Evolutionary conservation across 352 stramenopile species (phyloP).

Genomic region (Phytophthora meadii): DNA sequence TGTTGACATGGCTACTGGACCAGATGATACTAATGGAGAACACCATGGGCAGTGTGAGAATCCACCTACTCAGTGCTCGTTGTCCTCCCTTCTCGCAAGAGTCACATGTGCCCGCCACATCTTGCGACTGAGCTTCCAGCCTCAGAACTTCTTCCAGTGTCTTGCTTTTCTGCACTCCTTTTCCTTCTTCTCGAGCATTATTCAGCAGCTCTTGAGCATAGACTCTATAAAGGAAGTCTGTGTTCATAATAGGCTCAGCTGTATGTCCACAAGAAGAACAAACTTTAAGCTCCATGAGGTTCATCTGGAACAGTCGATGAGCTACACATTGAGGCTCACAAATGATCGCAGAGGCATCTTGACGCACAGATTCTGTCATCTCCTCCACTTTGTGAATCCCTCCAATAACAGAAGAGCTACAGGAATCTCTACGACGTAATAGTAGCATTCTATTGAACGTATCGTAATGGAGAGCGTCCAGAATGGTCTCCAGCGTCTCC

Average conservation of each 20-base stretch:
- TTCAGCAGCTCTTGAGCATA: slow-evolving; percentile 78
- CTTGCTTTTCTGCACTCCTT: slow-evolving; percentile 24
- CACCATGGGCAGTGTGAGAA: slow-evolving; percentile 86
- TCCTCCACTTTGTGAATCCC: slow-evolving; percentile 34
- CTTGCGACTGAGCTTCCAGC: slow-evolving; percentile 58
- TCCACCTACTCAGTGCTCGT: slow-evolving; percentile 69
- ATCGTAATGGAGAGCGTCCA: slow-evolving; percentile 81
- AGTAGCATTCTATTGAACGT: slow-evolving; percentile 80
- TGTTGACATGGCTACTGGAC: slow-evolving; percentile 72
- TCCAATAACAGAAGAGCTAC: not conserved
- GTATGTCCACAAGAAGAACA: slow-evolving; percentile 70
- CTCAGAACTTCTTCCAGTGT: slow-evolving; percentile 69
- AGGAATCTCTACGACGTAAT: slow-evolving; percentile 39
- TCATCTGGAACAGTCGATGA: slow-evolving; percentile 88
- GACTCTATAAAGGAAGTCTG: slow-evolving; percentile 84
- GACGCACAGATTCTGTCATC: slow-evolving; percentile 57
- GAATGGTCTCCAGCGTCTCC: slow-evolving; percentile 82
- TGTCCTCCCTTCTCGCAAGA: slow-evolving; percentile 53
- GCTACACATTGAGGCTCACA: slow-evolving; percentile 85
- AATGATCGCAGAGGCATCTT: slow-evolving; percentile 70
- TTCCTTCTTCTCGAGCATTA: slow-evolving; percentile 7
- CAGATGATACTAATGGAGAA: slow-evolving; percentile 87
- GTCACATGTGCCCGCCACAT: slow-evolving; percentile 57
- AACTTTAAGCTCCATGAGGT: slow-evolving; percentile 83
- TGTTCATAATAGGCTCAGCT: slow-evolving; percentile 83